Evolutionary conservation across 208 protist species (phyloP).

Genomic region (Leishmania mexicana): DNA sequence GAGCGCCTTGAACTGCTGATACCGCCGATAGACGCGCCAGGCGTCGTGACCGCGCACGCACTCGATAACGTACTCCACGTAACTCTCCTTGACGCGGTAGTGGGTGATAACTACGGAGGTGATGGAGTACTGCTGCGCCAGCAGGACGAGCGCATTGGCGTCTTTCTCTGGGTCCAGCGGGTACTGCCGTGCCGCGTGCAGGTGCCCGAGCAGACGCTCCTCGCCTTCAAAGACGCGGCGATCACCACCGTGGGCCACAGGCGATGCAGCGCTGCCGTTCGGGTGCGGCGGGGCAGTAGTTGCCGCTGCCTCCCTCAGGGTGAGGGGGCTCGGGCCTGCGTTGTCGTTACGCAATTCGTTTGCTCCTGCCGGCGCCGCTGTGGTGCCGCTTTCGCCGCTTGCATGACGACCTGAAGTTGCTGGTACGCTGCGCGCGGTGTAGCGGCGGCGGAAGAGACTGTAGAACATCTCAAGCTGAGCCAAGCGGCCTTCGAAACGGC

Average conservation of each 20-base stretch:
- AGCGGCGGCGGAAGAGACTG: conserved; percentile 16
- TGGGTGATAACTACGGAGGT: conserved; percentile 56
- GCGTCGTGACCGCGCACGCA: conserved; percentile 43
- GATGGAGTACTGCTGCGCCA: conserved; percentile 37
- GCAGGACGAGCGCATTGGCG: conserved; percentile 23
- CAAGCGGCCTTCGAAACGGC: not conserved
- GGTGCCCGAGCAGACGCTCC: conserved; percentile 25
- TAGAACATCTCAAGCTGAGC: conserved; percentile 22
- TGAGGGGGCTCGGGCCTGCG: not conserved
- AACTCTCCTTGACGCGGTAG: conserved; percentile 67
- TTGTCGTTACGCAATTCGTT: not conserved
- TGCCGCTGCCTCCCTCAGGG: not conserved
- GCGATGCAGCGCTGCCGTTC: not conserved
- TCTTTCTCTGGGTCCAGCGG: conserved; percentile 31
- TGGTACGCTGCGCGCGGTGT: not conserved
- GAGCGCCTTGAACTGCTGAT: conserved; percentile 83
- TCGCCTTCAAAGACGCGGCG: conserved; percentile 29
- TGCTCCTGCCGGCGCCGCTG: not conserved
- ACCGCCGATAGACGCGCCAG: conserved; percentile 81
- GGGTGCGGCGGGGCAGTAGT: not conserved
- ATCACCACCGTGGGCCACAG: conserved; percentile 10
- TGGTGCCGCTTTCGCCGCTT: not conserved
- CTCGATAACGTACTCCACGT: conserved; percentile 80
- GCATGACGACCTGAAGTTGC: not conserved
- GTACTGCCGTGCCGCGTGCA: conserved; percentile 21